These are phyloP conservation scores for Chytriomyces sp. DNA, from an alignment of 192 early-diverging fungal species.

Conservation along the genomic window DNA sequence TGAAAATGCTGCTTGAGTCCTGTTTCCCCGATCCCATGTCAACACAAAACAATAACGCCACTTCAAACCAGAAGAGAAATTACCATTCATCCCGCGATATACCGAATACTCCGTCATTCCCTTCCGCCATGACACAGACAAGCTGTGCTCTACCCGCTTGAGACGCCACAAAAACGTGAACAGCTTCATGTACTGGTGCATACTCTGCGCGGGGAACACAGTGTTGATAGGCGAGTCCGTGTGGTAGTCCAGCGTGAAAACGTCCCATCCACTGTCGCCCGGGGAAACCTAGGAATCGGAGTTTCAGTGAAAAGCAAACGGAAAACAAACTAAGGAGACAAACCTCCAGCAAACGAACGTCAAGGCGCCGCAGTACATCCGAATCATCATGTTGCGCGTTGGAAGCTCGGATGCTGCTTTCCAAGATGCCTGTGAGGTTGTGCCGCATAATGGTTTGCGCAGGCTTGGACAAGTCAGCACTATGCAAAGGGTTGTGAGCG, in stretches of 20 bases:
- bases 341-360: conserved; percentile 77
- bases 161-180: conserved; percentile 89
- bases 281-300: conserved; percentile 50
- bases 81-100: conserved; percentile 13
- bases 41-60: conserved; percentile 26
- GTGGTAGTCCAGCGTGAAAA: conserved; percentile 87
- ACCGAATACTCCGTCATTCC: conserved; percentile 58
- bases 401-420: conserved; percentile 81
- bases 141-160: conserved; percentile 80
- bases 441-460: conserved; percentile 80
- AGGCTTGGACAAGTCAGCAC: conserved; percentile 58
- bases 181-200: conserved; percentile 81
- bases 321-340: not conserved
- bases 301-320: no score
- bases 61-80: conserved; percentile 34
- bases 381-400: conserved; percentile 85
- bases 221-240: conserved; percentile 82
- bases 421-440: conserved; percentile 83
- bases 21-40: not conserved
- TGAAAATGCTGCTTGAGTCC: conserved; percentile 49
- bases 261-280: conserved; percentile 86
- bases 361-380: conserved; percentile 74
- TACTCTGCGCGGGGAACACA: conserved; percentile 70
- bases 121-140: conserved; percentile 75
- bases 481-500: no score